These are phyloP conservation scores for Blastocladiella britannica DNA, from an alignment of 192 early-diverging fungal species.

Conservation along the genomic window DNA sequence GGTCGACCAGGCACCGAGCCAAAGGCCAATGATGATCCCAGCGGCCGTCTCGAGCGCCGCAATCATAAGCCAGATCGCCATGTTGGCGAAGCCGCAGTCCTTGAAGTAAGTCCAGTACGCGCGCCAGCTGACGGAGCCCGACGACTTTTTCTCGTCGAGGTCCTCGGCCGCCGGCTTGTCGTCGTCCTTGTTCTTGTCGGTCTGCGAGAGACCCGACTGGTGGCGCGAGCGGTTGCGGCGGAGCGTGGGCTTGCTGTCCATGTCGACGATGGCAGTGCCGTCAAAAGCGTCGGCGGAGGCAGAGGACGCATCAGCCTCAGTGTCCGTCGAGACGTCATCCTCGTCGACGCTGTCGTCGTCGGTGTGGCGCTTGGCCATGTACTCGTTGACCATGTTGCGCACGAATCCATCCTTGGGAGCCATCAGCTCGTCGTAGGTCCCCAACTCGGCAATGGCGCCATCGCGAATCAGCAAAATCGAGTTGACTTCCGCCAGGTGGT, in stretches of 20 bases:
- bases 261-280: too few species aligned
- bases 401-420: slow-evolving; percentile 1
- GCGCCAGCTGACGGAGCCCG: slow-evolving; percentile 35
- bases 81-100: slow-evolving; percentile 31
- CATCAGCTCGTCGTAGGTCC: slow-evolving; percentile 11
- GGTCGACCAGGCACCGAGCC: slow-evolving; percentile 27
- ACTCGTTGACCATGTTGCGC: not conserved
- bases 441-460: slow-evolving; percentile 4
- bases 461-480: slow-evolving; percentile 36
- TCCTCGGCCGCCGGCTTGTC: slow-evolving; percentile 8
- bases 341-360: slow-evolving; percentile 7
- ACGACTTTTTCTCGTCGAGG: slow-evolving; percentile 1
- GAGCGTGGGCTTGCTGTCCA: too few species aligned
- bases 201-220: too few species aligned
- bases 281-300: too few species aligned
- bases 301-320: slow-evolving; percentile 6
- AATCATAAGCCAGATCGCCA: slow-evolving; percentile 20
- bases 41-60: slow-evolving; percentile 5
- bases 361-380: not conserved
- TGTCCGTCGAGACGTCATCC: slow-evolving; percentile 10
- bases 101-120: slow-evolving; percentile 39
- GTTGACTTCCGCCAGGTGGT: slow-evolving; percentile 51
- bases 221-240: too few species aligned
- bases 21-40: slow-evolving; percentile 8
- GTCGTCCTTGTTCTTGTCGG: too few species aligned